Conservation (phyloP, 1,139 yeast genomes). For the Pichia sp. region DNA sequence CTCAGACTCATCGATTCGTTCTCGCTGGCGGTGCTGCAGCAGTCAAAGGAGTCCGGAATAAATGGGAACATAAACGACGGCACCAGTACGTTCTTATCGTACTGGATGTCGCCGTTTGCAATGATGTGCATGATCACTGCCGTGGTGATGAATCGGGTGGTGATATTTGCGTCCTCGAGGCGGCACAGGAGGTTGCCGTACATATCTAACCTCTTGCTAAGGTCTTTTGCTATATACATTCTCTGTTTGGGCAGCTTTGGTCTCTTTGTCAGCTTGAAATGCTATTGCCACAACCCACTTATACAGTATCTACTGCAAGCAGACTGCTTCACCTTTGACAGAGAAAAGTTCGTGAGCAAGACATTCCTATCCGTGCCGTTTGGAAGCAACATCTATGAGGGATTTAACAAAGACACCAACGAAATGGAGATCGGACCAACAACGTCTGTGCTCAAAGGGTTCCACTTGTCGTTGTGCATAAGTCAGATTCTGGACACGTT, state of each 20-base stretch:
- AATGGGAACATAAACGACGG: conserved; percentile 28
- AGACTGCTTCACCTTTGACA: conserved; percentile 36
- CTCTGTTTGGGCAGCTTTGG: conserved; percentile 28
- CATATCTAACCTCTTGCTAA: conserved; percentile 25
- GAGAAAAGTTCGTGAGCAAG: conserved; percentile 19
- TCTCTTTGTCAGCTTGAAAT: conserved; percentile 29
- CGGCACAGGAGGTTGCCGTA: conserved; percentile 34
- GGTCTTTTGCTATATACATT: conserved; percentile 31
- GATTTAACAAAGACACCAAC: neutral
- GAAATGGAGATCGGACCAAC: conserved; percentile 40
- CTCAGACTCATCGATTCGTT: conserved; percentile 26
- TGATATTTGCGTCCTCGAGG: conserved; percentile 62
- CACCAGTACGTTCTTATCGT: conserved; percentile 29
- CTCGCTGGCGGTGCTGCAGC: conserved; percentile 30
- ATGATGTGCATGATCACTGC: conserved; percentile 60
- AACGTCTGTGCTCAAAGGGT: conserved; percentile 58
- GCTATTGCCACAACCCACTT: conserved; percentile 17
- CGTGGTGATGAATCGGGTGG: conserved; percentile 57
- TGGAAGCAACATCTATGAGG: conserved; percentile 3
- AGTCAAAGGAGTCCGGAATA: conserved; percentile 29
- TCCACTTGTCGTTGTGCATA: conserved; percentile 56
- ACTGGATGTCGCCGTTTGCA: conserved; percentile 47
- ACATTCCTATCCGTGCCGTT: conserved; percentile 16
- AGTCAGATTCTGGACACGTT: conserved; percentile 71
- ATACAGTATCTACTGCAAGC: conserved; percentile 14